Conservation (phyloP, 2,329 filamentous ascomycete genomes). For the Penicillium decumbens region DNA sequence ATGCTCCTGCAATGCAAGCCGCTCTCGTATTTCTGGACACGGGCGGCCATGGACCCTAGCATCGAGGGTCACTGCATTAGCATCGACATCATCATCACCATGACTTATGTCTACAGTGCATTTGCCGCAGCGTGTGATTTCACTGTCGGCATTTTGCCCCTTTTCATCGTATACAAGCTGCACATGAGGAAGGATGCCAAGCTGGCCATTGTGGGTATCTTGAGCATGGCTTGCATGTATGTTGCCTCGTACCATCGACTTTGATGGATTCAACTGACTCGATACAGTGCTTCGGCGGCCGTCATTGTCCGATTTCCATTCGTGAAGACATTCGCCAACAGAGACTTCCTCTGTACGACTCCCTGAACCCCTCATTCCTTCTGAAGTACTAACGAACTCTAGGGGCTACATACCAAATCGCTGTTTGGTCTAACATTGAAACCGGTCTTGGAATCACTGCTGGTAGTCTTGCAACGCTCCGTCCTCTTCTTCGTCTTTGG, state of each 20-base stretch:
- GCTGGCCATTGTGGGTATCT: constrained; percentile 49
- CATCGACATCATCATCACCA: constrained; percentile 31
- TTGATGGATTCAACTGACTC: neutral
- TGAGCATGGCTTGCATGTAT: constrained; percentile 54
- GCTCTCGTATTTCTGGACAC: constrained; percentile 49
- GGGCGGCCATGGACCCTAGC: constrained; percentile 19
- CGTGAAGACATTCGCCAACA: constrained; percentile 35
- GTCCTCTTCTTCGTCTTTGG: constrained; percentile 43
- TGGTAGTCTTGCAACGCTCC: constrained; percentile 46
- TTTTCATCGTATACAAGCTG: constrained; percentile 53
- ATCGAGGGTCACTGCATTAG: constrained; percentile 43
- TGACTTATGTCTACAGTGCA: constrained; percentile 34
- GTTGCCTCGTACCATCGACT: constrained; percentile 21
- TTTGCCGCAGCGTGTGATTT: constrained; percentile 46
- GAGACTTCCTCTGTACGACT: constrained; percentile 33
- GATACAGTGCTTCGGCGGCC: constrained; percentile 39
- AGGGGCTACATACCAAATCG: constrained; percentile 44
- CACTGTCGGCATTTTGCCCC: constrained; percentile 50
- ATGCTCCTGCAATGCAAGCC: constrained; percentile 53
- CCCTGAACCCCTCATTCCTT: neutral
- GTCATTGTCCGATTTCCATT: constrained; percentile 46
- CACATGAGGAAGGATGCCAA: constrained; percentile 53
- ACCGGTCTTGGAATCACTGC: constrained; percentile 41
- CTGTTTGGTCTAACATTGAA: constrained; percentile 38
- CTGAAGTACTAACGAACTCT: neutral